phyloP scores from a whole-genome alignment of 179 eudicot genomes.

The Sideroxylon spinosum region DNA sequence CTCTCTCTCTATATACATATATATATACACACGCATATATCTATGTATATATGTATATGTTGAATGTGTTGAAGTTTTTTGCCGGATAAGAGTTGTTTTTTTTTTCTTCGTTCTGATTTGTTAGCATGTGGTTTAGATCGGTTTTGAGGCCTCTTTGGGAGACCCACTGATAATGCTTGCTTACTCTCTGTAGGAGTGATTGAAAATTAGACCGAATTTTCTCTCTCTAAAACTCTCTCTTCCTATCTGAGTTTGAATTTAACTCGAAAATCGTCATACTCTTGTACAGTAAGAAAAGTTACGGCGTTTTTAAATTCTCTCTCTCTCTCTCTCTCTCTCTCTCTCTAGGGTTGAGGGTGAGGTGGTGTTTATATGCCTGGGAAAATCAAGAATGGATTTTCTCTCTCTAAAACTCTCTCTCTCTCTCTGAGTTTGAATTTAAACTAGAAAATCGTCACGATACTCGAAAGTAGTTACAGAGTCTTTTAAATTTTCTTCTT shows the following conservation, averaged over 20 bases:
- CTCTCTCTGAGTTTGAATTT: constrained; percentile 1
- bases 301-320: too few species aligned
- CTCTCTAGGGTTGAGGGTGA: background rate
- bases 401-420: background rate
- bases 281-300: too few species aligned
- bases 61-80: background rate
- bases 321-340: too few species aligned
- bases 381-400: background rate
- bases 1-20: constrained; percentile 2
- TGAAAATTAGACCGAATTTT: too few species aligned
- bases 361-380: background rate
- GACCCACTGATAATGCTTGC: background rate
- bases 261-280: background rate
- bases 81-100: background rate
- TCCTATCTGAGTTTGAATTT: background rate
- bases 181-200: background rate
- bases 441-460: background rate
- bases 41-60: background rate
- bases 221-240: background rate
- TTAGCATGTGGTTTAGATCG: constrained; percentile 3
- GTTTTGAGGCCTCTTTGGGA: background rate
- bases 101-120: background rate
- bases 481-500: background rate
- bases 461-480: background rate
- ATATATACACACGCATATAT: background rate